Percentiles rank a stretch among this genome's conserved stretches.
phyloP scores from a whole-genome alignment of 352 stramenopile genomes.

The Phytophthora sojae region DNA sequence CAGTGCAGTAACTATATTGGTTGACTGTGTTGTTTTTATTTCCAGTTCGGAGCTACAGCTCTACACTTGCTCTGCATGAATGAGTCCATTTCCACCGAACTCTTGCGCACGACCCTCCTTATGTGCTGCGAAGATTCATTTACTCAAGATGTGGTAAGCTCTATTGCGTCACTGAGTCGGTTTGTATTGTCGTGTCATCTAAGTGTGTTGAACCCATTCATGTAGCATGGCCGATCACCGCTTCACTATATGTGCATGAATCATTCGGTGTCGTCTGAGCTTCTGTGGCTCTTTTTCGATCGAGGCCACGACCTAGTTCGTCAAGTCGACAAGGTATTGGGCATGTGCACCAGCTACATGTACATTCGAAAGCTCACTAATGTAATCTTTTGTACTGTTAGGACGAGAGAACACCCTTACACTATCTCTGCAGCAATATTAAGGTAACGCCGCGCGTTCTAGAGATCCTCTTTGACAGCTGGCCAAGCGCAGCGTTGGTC shows the following conservation, averaged over 20 bases:
- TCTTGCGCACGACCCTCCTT: constrained; percentile 52
- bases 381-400: constrained; percentile 9
- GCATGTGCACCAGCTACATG: not conserved
- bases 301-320: constrained; percentile 58
- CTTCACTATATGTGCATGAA: constrained; percentile 84
- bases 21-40: not conserved
- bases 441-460: constrained; percentile 58
- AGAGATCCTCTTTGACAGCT: constrained; percentile 78
- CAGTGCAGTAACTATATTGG: not conserved
- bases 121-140: constrained; percentile 55
- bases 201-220: not conserved
- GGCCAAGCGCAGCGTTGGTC: constrained; percentile 59
- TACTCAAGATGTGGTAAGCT: constrained; percentile 53
- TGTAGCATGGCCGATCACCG: constrained; percentile 60
- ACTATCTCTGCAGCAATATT: constrained; percentile 70
- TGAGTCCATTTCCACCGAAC: constrained; percentile 43
- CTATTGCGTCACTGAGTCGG: not conserved
- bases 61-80: constrained; percentile 80
- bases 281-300: constrained; percentile 81
- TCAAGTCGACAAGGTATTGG: constrained; percentile 57
- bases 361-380: not conserved
- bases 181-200: not conserved
- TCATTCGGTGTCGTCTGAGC: constrained; percentile 52
- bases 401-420: constrained; percentile 65
- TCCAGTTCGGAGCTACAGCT: constrained; percentile 62